A percentile compares a stretch with the other conserved stretches of the same genome.
These are phyloP conservation scores for Apiotrichum sp. DNA, from an alignment of 1,284 basidiomycete species.

Conservation along the genomic window DNA sequence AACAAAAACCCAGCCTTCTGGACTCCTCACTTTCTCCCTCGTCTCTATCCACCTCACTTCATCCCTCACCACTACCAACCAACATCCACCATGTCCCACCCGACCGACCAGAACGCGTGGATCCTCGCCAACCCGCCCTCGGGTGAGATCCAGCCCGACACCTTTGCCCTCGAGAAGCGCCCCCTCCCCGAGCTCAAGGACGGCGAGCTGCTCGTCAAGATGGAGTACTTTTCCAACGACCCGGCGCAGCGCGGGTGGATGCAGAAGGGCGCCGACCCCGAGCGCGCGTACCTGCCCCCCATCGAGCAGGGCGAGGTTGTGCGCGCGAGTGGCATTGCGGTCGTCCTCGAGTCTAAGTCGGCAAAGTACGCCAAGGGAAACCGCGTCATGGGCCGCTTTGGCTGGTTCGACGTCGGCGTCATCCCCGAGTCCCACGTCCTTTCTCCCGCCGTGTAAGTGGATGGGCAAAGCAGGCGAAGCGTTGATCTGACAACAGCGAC, in stretches of 20 bases:
- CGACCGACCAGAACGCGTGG: conserved; percentile 18
- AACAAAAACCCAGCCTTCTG: no score
- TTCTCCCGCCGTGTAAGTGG: conserved; percentile 2
- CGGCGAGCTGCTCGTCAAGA: conserved; percentile 27
- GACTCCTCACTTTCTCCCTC: no score
- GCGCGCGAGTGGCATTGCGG: conserved; percentile 18
- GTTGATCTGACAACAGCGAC: neutral
- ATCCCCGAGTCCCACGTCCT: conserved; percentile 12
- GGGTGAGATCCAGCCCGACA: conserved; percentile 17
- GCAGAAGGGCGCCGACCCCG: conserved; percentile 6
- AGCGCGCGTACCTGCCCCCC: conserved; percentile 20
- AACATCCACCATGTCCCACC: conserved; percentile 7
- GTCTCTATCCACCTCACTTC: no score
- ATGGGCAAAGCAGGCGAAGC: neutral
- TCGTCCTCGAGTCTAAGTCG: conserved; percentile 25
- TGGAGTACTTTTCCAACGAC: conserved; percentile 31
- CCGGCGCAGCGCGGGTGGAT: conserved; percentile 36
- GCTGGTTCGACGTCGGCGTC: conserved; percentile 36
- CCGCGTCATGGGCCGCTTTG: conserved; percentile 16
- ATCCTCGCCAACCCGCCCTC: conserved; percentile 27
- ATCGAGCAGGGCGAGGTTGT: conserved; percentile 28
- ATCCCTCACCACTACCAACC: no score
- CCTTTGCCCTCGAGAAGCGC: conserved; percentile 19
- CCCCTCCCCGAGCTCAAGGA: conserved; percentile 24
- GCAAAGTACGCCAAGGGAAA: conserved; percentile 25